Evolutionary conservation across 208 protist species (phyloP), one percentile per base, ranked within the genome.

Genomic region (Naegleria lovaniensis): DNA sequence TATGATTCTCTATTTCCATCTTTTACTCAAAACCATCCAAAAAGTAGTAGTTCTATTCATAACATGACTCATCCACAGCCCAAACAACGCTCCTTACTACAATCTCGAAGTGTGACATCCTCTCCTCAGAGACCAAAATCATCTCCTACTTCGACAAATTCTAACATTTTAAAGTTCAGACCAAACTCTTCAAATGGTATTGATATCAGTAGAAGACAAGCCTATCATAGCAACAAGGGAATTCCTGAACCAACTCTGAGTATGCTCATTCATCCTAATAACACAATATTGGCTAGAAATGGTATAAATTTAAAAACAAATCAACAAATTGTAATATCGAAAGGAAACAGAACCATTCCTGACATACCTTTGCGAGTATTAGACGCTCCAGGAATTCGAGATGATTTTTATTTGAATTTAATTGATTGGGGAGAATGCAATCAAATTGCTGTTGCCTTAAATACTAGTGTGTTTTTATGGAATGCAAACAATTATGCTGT

Each of bases 401-500:
- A 98, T 87, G 96, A 98, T 93, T 98, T 95, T 88, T 98, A 98
- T 92, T 91, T 98, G 5, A 98, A 98, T 92, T 91, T 98, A 4
- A 91, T 98, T 0, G 96, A 98, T 94, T 98, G 96, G 96, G 88
- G 52, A 52, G 55, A 25, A 15, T 67, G 90, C 25, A 67, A 88
- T 58, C 48, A 94, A 5, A 90, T 98, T 5, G 96, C 96, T 29
- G 96, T 98, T n/a, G 97, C 94, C 19, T 93, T 98, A 16, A 95
- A 90, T 41, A 29, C 91, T 39, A 91, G 90, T 11, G 95, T 98
- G 25, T 98, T 97, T 92, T 83, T 98, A 15, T 98, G 97, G 97
- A 96, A 98, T 92, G 95, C 96, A 29, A 91, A 4, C 22, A 67
- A 67, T 29, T 29, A 67, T 67, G 3, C 55, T 19, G 55, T 67